Conservation (phyloP, 768 basidiomycete species). For the Chalciporus sphaerocephalus region DNA sequence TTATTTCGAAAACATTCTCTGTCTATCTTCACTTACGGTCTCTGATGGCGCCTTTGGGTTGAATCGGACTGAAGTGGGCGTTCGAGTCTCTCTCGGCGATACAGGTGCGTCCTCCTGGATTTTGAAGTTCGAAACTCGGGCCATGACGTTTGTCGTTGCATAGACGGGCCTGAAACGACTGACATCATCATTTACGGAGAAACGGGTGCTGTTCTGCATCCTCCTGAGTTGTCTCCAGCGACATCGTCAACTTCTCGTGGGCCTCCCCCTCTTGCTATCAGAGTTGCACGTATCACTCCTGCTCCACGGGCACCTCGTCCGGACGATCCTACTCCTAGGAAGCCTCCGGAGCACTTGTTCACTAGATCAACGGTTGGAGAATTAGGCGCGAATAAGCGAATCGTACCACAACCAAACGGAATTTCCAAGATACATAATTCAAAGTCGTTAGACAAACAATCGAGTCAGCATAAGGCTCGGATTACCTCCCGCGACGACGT, state of each 20-base stretch:
- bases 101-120: conserved; percentile 38
- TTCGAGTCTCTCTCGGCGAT: conserved; percentile 69
- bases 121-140: neutral
- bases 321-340: conserved; percentile 75
- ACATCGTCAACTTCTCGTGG: conserved; percentile 19
- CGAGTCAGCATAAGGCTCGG: conserved; percentile 9
- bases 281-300: conserved; percentile 55
- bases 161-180: conserved; percentile 68
- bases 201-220: conserved; percentile 16
- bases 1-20: conserved; percentile 71
- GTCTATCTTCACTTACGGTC: conserved; percentile 38
- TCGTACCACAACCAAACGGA: conserved; percentile 10
- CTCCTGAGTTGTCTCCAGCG: conserved; percentile 11
- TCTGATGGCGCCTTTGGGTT: conserved; percentile 19
- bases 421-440: neutral
- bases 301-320: conserved; percentile 51
- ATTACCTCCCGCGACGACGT: conserved; percentile 3
- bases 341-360: conserved; percentile 44
- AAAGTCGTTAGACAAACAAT: conserved; percentile 3
- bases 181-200: conserved; percentile 57
- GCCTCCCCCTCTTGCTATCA: conserved; percentile 32
- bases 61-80: conserved; percentile 46
- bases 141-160: neutral
- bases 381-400: conserved; percentile 22
- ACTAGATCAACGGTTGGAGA: conserved; percentile 9